Conservation (phyloP, 225 moss, liverwort and hornwort species). For the Pseudoscleropodium purum region DNA sequence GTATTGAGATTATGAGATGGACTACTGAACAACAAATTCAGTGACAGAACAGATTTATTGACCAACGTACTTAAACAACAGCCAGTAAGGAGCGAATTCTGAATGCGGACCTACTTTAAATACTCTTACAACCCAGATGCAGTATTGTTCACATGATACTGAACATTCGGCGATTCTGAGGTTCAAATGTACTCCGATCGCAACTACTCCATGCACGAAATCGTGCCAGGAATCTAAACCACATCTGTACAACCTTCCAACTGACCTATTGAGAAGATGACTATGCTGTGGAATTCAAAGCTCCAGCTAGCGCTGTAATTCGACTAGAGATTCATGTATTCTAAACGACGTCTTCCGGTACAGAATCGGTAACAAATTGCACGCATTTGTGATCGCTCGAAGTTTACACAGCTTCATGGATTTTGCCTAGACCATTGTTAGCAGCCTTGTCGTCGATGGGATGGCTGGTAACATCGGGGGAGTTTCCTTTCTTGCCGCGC, state of each 20-base stretch:
- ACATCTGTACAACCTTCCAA: not conserved
- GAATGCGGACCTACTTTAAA: not conserved
- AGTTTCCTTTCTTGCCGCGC: constrained; percentile 33
- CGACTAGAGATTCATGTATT: not conserved
- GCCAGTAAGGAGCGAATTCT: not conserved
- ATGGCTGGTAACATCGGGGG: constrained; percentile 3
- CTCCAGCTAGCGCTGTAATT: not conserved
- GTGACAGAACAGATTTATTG: not conserved
- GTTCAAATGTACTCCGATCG: not conserved
- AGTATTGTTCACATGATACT: not conserved
- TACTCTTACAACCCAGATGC: constrained; percentile 1
- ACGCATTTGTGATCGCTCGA: too few relatives aligned
- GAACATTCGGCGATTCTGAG: not conserved
- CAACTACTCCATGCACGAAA: not conserved
- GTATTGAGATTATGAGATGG: not conserved
- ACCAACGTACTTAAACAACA: not conserved
- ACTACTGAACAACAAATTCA: not conserved
- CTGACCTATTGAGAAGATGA: not conserved
- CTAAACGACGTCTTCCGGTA: not conserved
- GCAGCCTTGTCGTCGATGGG: not conserved
- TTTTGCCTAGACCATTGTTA: not conserved
- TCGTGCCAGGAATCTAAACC: not conserved
- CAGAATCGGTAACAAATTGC: too few relatives aligned
- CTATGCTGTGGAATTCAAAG: not conserved
- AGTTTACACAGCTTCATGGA: not conserved